phyloP scores from a whole-genome alignment of 352 stramenopile genomes.

The Phytophthora pluvialis region DNA sequence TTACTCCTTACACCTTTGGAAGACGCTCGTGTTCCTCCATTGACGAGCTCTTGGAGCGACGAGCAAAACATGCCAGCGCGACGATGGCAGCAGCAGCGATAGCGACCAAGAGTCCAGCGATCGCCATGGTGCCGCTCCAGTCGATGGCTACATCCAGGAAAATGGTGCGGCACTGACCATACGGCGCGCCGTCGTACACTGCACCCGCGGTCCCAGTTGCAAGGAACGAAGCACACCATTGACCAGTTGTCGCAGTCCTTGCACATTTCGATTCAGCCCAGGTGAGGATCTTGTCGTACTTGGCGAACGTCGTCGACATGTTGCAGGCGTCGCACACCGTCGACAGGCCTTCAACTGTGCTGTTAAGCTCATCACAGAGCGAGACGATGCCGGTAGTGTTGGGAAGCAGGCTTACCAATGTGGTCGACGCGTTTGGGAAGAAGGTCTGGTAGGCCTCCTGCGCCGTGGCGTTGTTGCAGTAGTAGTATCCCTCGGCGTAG shows the following conservation, averaged over 20 bases:
- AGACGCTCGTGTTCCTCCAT: conserved; percentile 20
- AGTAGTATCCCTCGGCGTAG: conserved; percentile 84
- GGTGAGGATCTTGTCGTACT: conserved; percentile 73
- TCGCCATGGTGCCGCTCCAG: conserved; percentile 63
- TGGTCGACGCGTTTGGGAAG: conserved; percentile 51
- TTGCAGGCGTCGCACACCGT: conserved; percentile 66
- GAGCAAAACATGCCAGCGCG: conserved; percentile 66
- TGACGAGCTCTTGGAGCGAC: conserved; percentile 42
- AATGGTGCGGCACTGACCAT: conserved; percentile 69
- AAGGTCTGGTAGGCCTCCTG: conserved; percentile 67
- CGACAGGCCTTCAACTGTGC: conserved; percentile 40
- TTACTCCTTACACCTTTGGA: conserved; percentile 26
- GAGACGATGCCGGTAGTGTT: conserved; percentile 66
- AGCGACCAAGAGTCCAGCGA: conserved; percentile 59
- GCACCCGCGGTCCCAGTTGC: conserved; percentile 46
- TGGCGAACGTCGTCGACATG: conserved; percentile 55
- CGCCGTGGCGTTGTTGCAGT: conserved; percentile 82
- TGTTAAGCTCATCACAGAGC: conserved; percentile 49
- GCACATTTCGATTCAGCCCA: conserved; percentile 76
- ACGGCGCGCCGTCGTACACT: conserved; percentile 72
- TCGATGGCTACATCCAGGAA: conserved; percentile 73
- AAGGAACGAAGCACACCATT: conserved; percentile 71
- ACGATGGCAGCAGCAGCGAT: conserved; percentile 60
- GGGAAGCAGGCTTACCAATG: conserved; percentile 53
- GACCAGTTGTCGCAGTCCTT: conserved; percentile 47